Evolutionary conservation across 768 basidiomycete genomes (phyloP), one percentile per base, ranked within the genome.

Genomic region (Lactifluus volemus): DNA sequence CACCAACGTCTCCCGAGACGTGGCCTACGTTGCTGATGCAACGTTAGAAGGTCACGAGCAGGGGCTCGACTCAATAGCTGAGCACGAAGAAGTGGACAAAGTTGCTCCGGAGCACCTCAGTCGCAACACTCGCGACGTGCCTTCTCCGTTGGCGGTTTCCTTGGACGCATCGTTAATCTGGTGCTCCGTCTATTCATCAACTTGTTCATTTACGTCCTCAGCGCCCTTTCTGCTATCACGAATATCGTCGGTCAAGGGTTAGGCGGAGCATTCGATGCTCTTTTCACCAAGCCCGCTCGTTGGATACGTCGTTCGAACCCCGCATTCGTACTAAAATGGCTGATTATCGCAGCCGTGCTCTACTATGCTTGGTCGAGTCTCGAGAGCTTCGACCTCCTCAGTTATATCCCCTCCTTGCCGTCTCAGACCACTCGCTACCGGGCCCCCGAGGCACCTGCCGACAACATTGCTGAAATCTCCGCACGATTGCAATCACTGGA

Each of bases 401-500:
- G 19, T 53, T 69, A 49, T 45, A 59, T 48, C 49, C 64, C 45
- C 42, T 68, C 34, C 57, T 57, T 49, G 32, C 70, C 79, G 61
- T 67, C 68, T 68, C 68, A 73, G 64, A 32, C 70, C 53, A 57
- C 70, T 32, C 57, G 68, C 4, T 90, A 84, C 67, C 71, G 73
- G 2, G 73, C 83, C 0, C 84, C 88, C 0, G 79, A 81, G 10
- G 70, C 75, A 9, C 87, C 88, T 1, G 81, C 83, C 1, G 76
- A 79, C n/a, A 80, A 89, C 69, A 73, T 90, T 19, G 78, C 80
- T 4, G 89, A 89, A 58, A 74, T 92, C 25, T 76, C 83, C 2
- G 75, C 76, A 7, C 82, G 89, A 9, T 71, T 92, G 12, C 79
- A 80, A 61, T 75, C 75, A 39, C 78, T 92, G 44, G 89, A 92